Evolutionary conservation across 2,329 filamentous ascomycete species (phyloP), one percentile per base, ranked within the genome.

Genomic region (Nannizzia gypsea): DNA sequence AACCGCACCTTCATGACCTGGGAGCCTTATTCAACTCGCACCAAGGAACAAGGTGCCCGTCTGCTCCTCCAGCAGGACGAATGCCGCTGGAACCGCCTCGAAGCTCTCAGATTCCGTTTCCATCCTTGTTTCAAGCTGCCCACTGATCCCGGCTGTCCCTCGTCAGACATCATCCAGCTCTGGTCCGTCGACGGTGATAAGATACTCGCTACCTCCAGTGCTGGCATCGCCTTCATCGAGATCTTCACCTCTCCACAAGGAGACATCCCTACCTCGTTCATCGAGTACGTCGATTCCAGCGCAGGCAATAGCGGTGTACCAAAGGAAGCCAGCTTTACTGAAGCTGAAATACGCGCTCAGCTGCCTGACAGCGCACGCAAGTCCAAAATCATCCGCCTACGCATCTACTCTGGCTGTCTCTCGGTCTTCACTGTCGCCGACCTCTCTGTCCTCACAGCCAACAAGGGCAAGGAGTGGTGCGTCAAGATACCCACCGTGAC

Each of bases 51-150:
- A 67, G 91, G 91, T 1, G 74, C 82, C 62, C 86, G 87, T 3
- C 74, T 89, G 5, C 87, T 90, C 46, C 72, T 87, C 48, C 83
- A 83, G 34, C 82, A 85, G 54, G 90, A 96, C 66, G 93, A 97
- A 74, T 96, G 91, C 71, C 80, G 79, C 26, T 97, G 92, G 92
- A 91, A 96, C 73, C 83, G 91, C 61, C 80, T 97, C 5, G 93
- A 97, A 72, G 85, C 85, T 59, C 79, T 99, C 58, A 88, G 90
- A 42, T 96, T 96, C 76, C 86, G 90, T 64, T 87, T 86, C 65
- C 93, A 99, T 69, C 90, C 91, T 3, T 90, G 89, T 71, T 97
- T 99, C 77, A 81, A 85, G 59, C 81, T 95, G 58, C 89, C 91
- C 0, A 86, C 84, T 60, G 93, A 97, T 67, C 74, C 81, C 3